phyloP scores from a whole-genome alignment of 2,329 filamentous ascomycete species.

The Penicillium sumatraense region DNA sequence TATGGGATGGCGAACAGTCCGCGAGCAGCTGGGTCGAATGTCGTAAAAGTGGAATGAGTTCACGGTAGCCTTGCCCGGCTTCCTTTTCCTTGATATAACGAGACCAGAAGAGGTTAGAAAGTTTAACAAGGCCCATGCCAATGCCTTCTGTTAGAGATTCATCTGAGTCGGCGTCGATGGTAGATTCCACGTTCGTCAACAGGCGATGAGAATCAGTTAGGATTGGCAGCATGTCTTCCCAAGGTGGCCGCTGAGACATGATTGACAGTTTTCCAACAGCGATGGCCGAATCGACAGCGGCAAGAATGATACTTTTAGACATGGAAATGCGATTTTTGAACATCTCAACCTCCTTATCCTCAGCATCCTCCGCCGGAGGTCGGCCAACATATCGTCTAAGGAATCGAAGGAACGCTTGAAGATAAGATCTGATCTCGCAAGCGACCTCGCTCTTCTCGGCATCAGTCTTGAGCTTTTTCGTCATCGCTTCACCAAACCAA shows the following conservation, averaged over 20 bases:
- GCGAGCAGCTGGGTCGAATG: constrained; percentile 46
- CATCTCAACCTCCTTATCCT: constrained; percentile 33
- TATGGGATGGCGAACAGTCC: constrained; percentile 38
- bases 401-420: constrained; percentile 46
- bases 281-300: constrained; percentile 46
- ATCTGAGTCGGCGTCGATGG: constrained; percentile 17
- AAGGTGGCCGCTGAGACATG: constrained; percentile 40
- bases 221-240: constrained; percentile 43
- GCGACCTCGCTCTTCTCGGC: constrained; percentile 25
- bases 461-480: constrained; percentile 20
- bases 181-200: constrained; percentile 33
- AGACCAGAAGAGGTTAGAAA: constrained; percentile 55
- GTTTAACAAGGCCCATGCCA: constrained; percentile 39
- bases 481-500: constrained; percentile 38
- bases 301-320: constrained; percentile 43
- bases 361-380: constrained; percentile 30
- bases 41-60: constrained; percentile 45
- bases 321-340: constrained; percentile 37
- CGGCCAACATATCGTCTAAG: constrained; percentile 47
- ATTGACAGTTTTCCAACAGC: constrained; percentile 46
- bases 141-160: constrained; percentile 24
- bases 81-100: constrained; percentile 50
- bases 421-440: constrained; percentile 38
- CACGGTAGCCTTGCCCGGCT: constrained; percentile 34
- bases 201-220: constrained; percentile 43